Conservation (phyloP, 1,284 basidiomycete species). For the Cerrena zonata region DNA sequence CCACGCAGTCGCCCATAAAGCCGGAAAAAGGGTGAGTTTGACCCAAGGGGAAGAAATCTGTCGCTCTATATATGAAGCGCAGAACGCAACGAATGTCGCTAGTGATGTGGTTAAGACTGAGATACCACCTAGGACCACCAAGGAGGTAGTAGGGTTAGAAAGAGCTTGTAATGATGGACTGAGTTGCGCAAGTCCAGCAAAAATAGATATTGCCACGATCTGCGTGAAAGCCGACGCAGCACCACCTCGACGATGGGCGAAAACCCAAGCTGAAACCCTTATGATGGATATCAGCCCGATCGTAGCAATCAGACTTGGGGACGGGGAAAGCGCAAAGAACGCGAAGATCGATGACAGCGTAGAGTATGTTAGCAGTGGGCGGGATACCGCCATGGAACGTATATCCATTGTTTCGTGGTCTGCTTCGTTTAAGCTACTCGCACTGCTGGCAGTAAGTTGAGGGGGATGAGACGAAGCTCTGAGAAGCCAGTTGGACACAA, state of each 20-base stretch:
- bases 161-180: slow-evolving; percentile 50
- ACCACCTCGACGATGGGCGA: slow-evolving; percentile 33
- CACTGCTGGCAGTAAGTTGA: too few relatives aligned
- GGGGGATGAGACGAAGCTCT: too few relatives aligned
- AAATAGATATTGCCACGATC: slow-evolving; percentile 37
- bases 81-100: slow-evolving; percentile 35
- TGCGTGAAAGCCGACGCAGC: slow-evolving; percentile 32
- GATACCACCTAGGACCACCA: slow-evolving; percentile 38
- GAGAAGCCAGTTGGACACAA: too few relatives aligned
- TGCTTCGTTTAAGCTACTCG: too few relatives aligned
- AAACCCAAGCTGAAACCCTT: slow-evolving; percentile 43
- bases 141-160: slow-evolving; percentile 44
- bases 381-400: neutral
- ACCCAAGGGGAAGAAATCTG: slow-evolving; percentile 34
- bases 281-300: slow-evolving; percentile 42
- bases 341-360: slow-evolving; percentile 27
- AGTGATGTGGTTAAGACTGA: slow-evolving; percentile 41
- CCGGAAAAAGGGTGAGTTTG: slow-evolving; percentile 56
- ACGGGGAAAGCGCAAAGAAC: slow-evolving; percentile 41
- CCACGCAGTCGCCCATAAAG: slow-evolving; percentile 63
- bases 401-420: too few relatives aligned
- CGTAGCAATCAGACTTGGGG: slow-evolving; percentile 48
- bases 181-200: slow-evolving; percentile 42
- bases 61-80: slow-evolving; percentile 30
- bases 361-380: neutral